phyloP scores from a whole-genome alignment of 148 eudicot genomes.

The Simmondsia chinensis region DNA sequence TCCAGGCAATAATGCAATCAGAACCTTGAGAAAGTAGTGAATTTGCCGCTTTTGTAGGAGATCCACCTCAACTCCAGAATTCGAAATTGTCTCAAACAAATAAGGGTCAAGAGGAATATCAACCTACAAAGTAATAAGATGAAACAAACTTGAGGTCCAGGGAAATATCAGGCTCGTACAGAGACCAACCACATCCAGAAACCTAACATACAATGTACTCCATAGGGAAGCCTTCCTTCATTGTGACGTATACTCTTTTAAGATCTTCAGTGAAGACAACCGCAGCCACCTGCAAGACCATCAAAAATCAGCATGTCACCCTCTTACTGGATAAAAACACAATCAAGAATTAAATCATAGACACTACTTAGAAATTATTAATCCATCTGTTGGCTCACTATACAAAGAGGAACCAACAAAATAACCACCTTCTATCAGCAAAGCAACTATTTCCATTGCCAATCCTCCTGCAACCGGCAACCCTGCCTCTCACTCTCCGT shows the following conservation, averaged over 20 bases:
- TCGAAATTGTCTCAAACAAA: slow-evolving; percentile 77
- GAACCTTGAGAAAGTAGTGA: slow-evolving; percentile 67
- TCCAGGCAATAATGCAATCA: slow-evolving; percentile 73
- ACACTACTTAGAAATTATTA: no score
- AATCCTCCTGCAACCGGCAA: no score
- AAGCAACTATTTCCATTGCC: no score
- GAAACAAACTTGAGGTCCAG: slow-evolving; percentile 9
- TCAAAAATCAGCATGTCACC: no score
- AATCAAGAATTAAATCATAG: slow-evolving; percentile 4
- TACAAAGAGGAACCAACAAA: no score
- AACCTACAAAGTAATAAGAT: slow-evolving; percentile 35
- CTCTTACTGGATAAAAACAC: no score
- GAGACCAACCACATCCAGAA: slow-evolving; percentile 1
- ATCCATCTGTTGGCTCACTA: no score
- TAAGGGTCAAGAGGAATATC: slow-evolving; percentile 94
- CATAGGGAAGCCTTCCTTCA: slow-evolving; percentile 94
- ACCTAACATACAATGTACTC: slow-evolving; percentile 65
- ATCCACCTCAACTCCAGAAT: slow-evolving; percentile 87
- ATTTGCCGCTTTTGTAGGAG: slow-evolving; percentile 77
- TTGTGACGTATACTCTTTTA: slow-evolving; percentile 72
- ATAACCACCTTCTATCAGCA: no score
- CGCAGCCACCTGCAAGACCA: slow-evolving; percentile 94
- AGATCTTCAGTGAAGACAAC: slow-evolving; percentile 93
- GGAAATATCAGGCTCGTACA: slow-evolving; percentile 7
- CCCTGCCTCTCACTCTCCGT: no score